phyloP scores from a whole-genome alignment of 208 protist species.

The Leishmania martiniquensis region DNA sequence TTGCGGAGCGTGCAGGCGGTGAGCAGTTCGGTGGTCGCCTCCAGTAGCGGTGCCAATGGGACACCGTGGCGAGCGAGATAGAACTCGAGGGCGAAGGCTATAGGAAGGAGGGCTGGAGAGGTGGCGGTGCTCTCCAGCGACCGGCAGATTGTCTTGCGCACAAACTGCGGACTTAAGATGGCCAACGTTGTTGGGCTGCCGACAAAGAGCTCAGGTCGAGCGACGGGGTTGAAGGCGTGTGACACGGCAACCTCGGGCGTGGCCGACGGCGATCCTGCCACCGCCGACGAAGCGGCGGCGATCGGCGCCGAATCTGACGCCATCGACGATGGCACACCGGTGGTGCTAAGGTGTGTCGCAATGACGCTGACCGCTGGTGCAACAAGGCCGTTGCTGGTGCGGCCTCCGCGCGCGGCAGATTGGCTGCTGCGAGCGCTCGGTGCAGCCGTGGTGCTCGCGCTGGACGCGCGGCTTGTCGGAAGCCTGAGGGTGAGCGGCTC shows the following conservation, averaged over 20 bases:
- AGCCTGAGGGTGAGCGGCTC: conserved; percentile 34
- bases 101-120: conserved; percentile 41
- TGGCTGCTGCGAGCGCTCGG: not conserved
- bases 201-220: conserved; percentile 36
- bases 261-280: not conserved
- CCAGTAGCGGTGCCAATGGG: conserved; percentile 61
- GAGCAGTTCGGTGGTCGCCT: conserved; percentile 66
- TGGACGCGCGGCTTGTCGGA: not conserved
- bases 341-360: conserved; percentile 6
- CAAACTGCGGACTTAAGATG: conserved; percentile 60
- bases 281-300: conserved; percentile 1
- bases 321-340: not conserved
- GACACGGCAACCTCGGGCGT: conserved; percentile 2
- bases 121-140: conserved; percentile 33
- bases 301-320: not conserved
- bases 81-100: conserved; percentile 61
- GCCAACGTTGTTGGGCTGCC: conserved; percentile 64
- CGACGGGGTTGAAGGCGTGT: not conserved
- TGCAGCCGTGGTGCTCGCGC: not conserved
- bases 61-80: conserved; percentile 52
- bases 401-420: not conserved
- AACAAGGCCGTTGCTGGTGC: not conserved
- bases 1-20: conserved; percentile 49
- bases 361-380: not conserved
- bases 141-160: conserved; percentile 41